Conservation (phyloP, 495 filamentous ascomycete genomes). For the Neurospora cerealis region DNA sequence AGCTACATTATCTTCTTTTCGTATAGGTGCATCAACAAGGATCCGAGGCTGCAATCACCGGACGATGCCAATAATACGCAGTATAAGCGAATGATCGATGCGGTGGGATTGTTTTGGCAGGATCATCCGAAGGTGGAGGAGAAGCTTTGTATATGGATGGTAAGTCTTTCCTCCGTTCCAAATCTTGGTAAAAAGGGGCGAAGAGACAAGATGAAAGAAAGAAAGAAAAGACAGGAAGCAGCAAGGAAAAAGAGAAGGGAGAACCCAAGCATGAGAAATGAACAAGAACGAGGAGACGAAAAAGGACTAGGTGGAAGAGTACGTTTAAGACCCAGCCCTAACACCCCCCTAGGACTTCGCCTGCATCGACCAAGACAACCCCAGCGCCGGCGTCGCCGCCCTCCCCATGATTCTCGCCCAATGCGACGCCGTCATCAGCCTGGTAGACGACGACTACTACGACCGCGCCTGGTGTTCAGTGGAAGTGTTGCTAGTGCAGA, state of each 20-base stretch:
- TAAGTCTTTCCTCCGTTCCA: constrained; percentile 6
- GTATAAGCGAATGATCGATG: constrained; percentile 16
- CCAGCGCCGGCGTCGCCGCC: constrained; percentile 8
- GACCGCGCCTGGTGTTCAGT: constrained; percentile 19
- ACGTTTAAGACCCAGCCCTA: not conserved
- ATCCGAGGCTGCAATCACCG: constrained; percentile 1
- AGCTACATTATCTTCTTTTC: constrained; percentile 19
- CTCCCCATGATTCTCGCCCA: constrained; percentile 17
- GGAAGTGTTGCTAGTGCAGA: constrained; percentile 10
- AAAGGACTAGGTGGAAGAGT: too few species aligned
- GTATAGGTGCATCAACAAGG: constrained; percentile 14
- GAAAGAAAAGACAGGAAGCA: too few species aligned
- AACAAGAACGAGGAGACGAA: too few species aligned
- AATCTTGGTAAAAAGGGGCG: too few species aligned
- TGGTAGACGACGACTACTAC: constrained; percentile 12
- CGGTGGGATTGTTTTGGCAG: constrained; percentile 8
- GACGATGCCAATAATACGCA: constrained; percentile 14
- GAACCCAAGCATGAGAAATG: too few species aligned
- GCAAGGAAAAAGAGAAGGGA: too few species aligned
- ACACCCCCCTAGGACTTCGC: constrained; percentile 10
- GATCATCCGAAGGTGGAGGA: constrained; percentile 2
- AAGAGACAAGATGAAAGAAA: too few species aligned
- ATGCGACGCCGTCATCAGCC: constrained; percentile 17
- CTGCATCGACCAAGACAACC: constrained; percentile 19
- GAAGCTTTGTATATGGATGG: constrained; percentile 16